phyloP scores from a whole-genome alignment of 768 basidiomycete species.

The Phlegmacium glaucopus region DNA sequence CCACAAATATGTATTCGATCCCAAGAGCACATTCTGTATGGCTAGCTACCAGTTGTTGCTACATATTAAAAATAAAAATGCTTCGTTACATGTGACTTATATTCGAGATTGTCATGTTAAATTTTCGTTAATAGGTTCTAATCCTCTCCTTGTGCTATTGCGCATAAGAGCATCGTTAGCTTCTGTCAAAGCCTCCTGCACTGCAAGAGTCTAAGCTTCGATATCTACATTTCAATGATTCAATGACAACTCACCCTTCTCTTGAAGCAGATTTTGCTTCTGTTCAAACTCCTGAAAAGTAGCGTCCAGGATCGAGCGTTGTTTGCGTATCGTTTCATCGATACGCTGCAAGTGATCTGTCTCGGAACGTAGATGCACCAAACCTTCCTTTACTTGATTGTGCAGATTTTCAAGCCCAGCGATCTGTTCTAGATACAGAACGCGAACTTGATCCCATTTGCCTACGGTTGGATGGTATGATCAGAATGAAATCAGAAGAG shows the following conservation, averaged over 20 bases:
- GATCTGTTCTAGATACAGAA: constrained; percentile 60
- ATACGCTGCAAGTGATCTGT: constrained; percentile 41
- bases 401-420: constrained; percentile 55
- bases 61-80: constrained; percentile 7
- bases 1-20: too few relatives aligned
- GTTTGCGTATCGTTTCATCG: constrained; percentile 38
- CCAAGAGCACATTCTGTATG: too few relatives aligned
- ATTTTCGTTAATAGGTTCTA: constrained; percentile 22
- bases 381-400: constrained; percentile 44
- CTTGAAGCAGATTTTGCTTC: constrained; percentile 38
- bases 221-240: background rate
- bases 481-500: constrained; percentile 2
- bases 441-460: constrained; percentile 57
- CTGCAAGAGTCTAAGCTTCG: constrained; percentile 15
- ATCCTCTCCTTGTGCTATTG: constrained; percentile 23
- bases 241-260: constrained; percentile 34
- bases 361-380: constrained; percentile 41
- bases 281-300: constrained; percentile 41
- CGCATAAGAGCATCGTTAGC: constrained; percentile 35
- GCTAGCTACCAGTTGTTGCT: too few relatives aligned
- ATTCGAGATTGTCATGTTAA: constrained; percentile 6
- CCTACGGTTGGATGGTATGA: constrained; percentile 35
- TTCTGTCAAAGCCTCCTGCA: constrained; percentile 40
- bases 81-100: constrained; percentile 2
- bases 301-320: constrained; percentile 34